Conservation (phyloP, 1,284 basidiomycete genomes). For the Afroboletus lepidellus region DNA sequence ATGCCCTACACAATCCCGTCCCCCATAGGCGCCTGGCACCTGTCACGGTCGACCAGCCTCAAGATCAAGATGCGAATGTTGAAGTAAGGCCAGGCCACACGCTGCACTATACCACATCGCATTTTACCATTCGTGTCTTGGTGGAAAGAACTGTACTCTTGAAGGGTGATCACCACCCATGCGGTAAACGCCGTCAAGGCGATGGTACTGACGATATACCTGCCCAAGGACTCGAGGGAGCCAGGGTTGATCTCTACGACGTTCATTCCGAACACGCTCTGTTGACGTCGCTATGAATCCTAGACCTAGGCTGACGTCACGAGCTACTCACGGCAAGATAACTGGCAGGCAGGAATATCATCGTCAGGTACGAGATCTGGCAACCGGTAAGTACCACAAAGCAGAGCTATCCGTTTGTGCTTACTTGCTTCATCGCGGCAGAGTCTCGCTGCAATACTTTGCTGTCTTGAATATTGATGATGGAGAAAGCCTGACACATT, state of each 20-base stretch:
- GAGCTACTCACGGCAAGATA: slow-evolving; percentile 38
- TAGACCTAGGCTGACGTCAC: not conserved
- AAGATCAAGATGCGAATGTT: not conserved
- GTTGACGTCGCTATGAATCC: slow-evolving; percentile 1
- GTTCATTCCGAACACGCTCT: slow-evolving; percentile 43
- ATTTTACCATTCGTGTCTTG: not conserved
- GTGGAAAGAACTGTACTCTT: slow-evolving; percentile 29
- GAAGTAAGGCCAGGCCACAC: slow-evolving; percentile 21
- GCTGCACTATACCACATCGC: slow-evolving; percentile 3
- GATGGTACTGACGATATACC: slow-evolving; percentile 45
- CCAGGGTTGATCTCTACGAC: slow-evolving; percentile 36
- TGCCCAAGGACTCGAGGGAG: slow-evolving; percentile 34
- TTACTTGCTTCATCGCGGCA: slow-evolving; percentile 47
- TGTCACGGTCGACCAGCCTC: no score
- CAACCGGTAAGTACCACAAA: not conserved
- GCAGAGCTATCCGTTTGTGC: not conserved
- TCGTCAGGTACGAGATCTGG: slow-evolving; percentile 33
- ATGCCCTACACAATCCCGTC: no score
- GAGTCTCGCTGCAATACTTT: slow-evolving; percentile 46
- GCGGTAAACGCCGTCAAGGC: slow-evolving; percentile 48
- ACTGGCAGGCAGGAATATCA: slow-evolving; percentile 33
- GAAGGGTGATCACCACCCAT: slow-evolving; percentile 43
- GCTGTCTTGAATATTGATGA: slow-evolving; percentile 50
- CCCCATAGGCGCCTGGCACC: no score
- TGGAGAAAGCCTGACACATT: slow-evolving; percentile 44